These are phyloP conservation scores for Barnettozyma siamensis DNA, from an alignment of 805 yeast species.

Conservation along the genomic window DNA sequence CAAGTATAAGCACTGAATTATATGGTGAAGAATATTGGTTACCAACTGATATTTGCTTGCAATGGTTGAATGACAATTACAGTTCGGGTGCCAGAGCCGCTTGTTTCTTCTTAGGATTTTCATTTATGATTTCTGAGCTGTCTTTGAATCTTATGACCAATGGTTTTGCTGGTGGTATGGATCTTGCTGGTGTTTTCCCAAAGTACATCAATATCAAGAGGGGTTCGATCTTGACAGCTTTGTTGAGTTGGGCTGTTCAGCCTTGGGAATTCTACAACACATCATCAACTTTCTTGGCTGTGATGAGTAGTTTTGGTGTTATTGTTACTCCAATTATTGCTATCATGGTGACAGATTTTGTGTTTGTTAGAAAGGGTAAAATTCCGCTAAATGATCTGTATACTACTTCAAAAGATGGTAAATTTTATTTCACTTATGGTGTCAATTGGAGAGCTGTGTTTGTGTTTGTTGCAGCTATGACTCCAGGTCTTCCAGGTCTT, in stretches of 20 bases:
- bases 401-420: conserved; percentile 24
- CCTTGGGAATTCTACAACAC: conserved; percentile 37
- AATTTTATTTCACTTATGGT: conserved; percentile 28
- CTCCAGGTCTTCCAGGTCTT: conserved; percentile 37
- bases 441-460: conserved; percentile 27
- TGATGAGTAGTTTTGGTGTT: conserved; percentile 35
- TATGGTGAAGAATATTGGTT: conserved; percentile 34
- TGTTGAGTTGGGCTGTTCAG: conserved; percentile 33
- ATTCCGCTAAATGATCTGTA: conserved; percentile 31
- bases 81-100: conserved; percentile 34
- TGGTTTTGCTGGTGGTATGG: conserved; percentile 31
- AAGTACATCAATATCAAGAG: conserved; percentile 17
- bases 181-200: conserved; percentile 20
- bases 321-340: conserved; percentile 33
- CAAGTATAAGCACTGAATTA: conserved; percentile 29
- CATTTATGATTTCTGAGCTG: conserved; percentile 32
- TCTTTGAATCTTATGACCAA: conserved; percentile 32
- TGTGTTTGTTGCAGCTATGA: conserved; percentile 26
- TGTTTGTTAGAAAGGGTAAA: conserved; percentile 27
- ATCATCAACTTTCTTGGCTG: conserved; percentile 30
- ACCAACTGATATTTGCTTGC: conserved; percentile 32
- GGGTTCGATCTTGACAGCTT: conserved; percentile 31
- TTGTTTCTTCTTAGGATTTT: conserved; percentile 34
- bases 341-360: conserved; percentile 32
- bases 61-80: conserved; percentile 35